Evolutionary conservation across 2,329 filamentous ascomycete genomes (phyloP).

Genomic region (Leptographium lundbergii): DNA sequence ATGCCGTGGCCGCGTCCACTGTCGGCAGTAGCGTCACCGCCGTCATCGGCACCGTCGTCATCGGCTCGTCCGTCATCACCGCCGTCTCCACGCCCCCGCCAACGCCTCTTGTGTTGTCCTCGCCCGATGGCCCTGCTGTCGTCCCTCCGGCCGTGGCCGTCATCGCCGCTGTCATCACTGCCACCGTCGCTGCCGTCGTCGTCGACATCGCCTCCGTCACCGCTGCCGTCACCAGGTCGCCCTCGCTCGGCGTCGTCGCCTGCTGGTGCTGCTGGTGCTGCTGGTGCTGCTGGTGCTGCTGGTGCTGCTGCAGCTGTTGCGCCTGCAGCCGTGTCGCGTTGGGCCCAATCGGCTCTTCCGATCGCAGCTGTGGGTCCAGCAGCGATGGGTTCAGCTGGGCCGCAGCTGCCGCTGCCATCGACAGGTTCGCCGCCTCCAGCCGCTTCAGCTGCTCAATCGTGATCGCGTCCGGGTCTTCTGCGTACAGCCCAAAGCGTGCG

Average conservation of each 20-base stretch:
- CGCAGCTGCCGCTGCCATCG: constrained; percentile 43
- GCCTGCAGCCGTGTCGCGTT: not conserved
- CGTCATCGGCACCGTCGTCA: constrained; percentile 8
- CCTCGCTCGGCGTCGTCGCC: constrained; percentile 1
- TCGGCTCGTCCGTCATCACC: not conserved
- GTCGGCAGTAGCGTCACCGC: not conserved
- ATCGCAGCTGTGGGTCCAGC: constrained; percentile 33
- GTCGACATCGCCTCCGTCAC: not conserved
- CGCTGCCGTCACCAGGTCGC: constrained; percentile 9
- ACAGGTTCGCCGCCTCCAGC: constrained; percentile 36
- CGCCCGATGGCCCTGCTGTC: not conserved
- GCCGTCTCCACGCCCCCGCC: not conserved
- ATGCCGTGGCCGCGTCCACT: constrained; percentile 9
- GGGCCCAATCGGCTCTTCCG: constrained; percentile 12
- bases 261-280: too few relatives aligned
- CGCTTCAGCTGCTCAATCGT: constrained; percentile 33
- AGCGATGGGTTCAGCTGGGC: constrained; percentile 42
- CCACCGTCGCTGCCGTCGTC: not conserved
- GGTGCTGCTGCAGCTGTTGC: too few relatives aligned
- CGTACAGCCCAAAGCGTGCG: not conserved
- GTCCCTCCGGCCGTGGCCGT: not conserved
- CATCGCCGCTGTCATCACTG: not conserved
- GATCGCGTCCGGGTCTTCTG: constrained; percentile 11
- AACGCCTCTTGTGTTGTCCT: not conserved
- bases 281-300: too few relatives aligned